Evolutionary conservation across 2,329 filamentous ascomycete species (phyloP).

Genomic region (Alternaria gaisen): DNA sequence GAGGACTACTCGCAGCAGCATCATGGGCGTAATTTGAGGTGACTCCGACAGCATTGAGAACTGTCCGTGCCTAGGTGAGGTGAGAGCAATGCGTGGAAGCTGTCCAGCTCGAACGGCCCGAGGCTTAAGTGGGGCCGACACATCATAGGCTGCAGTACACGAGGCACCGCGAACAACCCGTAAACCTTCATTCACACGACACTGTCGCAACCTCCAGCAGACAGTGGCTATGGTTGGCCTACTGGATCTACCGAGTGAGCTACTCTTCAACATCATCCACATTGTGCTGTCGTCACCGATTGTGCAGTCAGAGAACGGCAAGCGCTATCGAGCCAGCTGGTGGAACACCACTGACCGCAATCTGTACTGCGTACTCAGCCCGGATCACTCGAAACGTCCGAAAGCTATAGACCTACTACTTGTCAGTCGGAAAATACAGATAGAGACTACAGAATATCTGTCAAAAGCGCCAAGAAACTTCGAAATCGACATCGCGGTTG

Average conservation of each 20-base stretch:
- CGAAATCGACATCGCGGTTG: constrained; percentile 3
- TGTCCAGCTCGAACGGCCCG: background rate
- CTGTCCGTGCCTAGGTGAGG: background rate
- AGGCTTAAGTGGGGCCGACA: constrained; percentile 5
- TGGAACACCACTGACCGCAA: background rate
- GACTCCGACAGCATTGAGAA: background rate
- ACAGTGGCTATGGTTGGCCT: constrained; percentile 17
- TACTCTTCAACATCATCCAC: constrained; percentile 20
- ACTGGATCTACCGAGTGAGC: constrained; percentile 22
- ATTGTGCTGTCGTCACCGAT: constrained; percentile 11
- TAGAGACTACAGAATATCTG: constrained; percentile 1
- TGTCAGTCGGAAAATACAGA: background rate
- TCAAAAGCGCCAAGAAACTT: constrained; percentile 6
- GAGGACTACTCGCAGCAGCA: background rate
- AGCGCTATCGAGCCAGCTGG: constrained; percentile 11
- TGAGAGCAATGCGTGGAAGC: background rate
- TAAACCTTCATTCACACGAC: background rate
- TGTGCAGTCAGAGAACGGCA: constrained; percentile 1
- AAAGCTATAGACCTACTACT: background rate
- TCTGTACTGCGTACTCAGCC: constrained; percentile 12
- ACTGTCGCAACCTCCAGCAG: background rate
- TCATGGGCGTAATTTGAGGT: background rate
- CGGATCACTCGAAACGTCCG: background rate
- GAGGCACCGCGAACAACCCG: background rate
- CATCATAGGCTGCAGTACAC: background rate